Percentiles rank a stretch among this genome's conserved stretches.
These are phyloP conservation scores for Sphaerulina musiva DNA, from an alignment of 2,329 filamentous ascomycete species.

Conservation along the genomic window DNA sequence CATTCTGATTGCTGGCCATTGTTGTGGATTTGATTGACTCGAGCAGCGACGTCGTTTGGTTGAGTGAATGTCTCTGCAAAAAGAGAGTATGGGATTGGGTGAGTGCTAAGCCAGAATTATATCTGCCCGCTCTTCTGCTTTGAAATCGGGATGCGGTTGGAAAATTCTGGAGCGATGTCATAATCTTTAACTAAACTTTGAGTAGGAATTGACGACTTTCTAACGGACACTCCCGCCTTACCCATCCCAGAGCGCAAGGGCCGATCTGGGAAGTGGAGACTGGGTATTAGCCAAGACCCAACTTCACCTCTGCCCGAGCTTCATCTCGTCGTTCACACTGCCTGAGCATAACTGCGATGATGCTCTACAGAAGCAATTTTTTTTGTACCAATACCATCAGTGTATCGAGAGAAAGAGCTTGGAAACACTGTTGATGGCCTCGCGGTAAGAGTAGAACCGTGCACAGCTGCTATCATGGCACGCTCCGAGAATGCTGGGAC, in stretches of 20 bases:
- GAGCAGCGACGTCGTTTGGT: neutral
- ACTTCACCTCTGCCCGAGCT: too few relatives aligned
- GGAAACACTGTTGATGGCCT: neutral
- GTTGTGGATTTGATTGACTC: neutral
- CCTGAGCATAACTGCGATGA: neutral
- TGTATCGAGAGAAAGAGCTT: neutral
- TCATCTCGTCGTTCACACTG: neutral
- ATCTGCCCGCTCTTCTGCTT: neutral
- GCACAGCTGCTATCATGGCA: neutral
- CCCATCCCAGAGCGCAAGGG: too few relatives aligned
- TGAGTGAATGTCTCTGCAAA: neutral
- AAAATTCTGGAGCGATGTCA: neutral
- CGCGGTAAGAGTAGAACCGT: neutral
- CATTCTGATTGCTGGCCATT: constrained; percentile 12
- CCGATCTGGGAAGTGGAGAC: too few relatives aligned
- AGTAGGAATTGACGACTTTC: neutral
- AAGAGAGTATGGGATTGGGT: neutral
- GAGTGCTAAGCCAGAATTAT: neutral
- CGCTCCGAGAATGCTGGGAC: neutral
- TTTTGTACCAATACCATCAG: neutral
- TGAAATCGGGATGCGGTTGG: neutral
- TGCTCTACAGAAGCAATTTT: neutral
- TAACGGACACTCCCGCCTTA: too few relatives aligned
- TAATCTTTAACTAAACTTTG: neutral
- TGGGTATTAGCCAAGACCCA: too few relatives aligned